Base-by-base conservation (phyloP, 306 rosid genomes). In the Rosa multiflora region DNA sequence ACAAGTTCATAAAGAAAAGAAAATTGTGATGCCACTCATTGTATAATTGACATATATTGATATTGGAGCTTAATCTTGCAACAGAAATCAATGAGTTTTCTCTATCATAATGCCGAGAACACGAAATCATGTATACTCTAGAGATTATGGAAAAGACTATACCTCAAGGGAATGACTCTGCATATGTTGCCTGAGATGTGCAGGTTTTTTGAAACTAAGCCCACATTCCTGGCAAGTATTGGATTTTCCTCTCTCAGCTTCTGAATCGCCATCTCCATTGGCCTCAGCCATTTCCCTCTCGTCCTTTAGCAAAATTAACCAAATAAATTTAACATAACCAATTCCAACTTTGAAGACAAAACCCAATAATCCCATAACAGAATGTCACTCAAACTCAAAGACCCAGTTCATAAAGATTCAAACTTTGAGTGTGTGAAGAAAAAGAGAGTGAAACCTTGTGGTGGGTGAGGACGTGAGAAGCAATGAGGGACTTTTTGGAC, bases 81-180 rank as follows among this genome's bases (percentile, higher is more conserved):
- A 43, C 46, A 43, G 46, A 43, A 43, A 43, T 10, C 8, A 43
- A 43, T 0, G 0, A 43, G 7, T 43, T 43, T 43, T 43, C 46
- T 43, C 1, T 6, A 43, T 43, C 8, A 10, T 43, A 5, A 43
- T 43, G 0, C 8, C 1, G 8, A 43, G 46, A 43, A 43, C 46
- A 5, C 0, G 10, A 43, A 43, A 43, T 43, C 46, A 43, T 43
- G 8, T 5, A 6, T 6, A 43, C 8, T 43, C 46, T 43, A 43
- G 8, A 43, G 46, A 43, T 43, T 7, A 43, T 8, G 6, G 46
- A 43, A 43, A 43, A 8, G 10, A 43, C 9, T 43, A 43, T 43
- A 43, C 97, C 94, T 92, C 92, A 43, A 84, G 74, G 0, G 93
- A 92, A 86, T 94, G 98, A 64, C 94, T 86, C 77, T 46, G 97